These are phyloP conservation scores for Plenodomus tracheiphilus DNA, from an alignment of 2,329 filamentous ascomycete species.

Conservation along the genomic window DNA sequence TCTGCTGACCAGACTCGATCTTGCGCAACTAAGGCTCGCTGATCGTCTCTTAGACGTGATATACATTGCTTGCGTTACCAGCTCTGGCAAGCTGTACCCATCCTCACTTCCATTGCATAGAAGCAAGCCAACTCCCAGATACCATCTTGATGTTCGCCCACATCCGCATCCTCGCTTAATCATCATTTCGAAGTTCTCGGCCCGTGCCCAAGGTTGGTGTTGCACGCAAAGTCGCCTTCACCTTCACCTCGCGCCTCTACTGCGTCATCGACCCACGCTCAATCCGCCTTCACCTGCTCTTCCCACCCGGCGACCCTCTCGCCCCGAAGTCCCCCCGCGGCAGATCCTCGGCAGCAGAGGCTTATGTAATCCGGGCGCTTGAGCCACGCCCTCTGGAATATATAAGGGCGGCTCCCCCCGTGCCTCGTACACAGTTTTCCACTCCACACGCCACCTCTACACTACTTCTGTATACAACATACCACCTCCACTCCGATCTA, in stretches of 20 bases:
- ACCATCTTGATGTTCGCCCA: neutral
- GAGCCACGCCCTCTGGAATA: neutral
- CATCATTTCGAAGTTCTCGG: neutral
- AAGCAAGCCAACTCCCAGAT: neutral
- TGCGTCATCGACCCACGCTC: neutral
- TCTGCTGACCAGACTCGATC: neutral
- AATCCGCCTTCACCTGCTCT: neutral
- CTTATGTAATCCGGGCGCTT: neutral
- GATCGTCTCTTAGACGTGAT: too few relatives aligned
- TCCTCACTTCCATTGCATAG: neutral
- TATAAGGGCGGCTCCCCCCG: neutral
- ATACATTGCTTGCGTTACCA: too few relatives aligned
- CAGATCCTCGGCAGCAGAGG: too few relatives aligned
- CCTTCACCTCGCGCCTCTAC: neutral
- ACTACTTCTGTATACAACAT: neutral
- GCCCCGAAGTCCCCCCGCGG: too few relatives aligned
- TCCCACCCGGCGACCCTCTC: neutral
- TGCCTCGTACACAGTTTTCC: neutral
- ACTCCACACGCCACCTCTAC: neutral
- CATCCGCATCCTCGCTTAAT: neutral
- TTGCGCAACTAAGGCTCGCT: neutral
- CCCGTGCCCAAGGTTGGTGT: neutral
- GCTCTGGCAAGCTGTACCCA: neutral
- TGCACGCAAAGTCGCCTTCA: neutral
- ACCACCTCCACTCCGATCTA: neutral